Percentiles rank a stretch among this genome's conserved stretches.
phyloP scores from a whole-genome alignment of 805 yeast genomes.

The Monosporozyma yasuniensis region DNA sequence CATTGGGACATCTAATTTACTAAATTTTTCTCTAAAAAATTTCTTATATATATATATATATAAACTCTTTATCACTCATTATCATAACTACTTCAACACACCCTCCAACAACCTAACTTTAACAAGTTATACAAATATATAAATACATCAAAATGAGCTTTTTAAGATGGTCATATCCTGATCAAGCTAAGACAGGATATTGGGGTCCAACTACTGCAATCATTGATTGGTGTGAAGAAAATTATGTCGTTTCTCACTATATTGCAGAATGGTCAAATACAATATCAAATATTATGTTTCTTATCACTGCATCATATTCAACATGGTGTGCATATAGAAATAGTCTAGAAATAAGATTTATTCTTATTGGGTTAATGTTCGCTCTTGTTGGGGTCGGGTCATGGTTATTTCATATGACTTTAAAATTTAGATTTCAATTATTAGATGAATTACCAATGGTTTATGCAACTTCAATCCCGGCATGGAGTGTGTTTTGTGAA shows the following conservation, averaged over 20 bases:
- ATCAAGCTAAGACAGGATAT: conserved; percentile 45
- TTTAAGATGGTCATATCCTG: conserved; percentile 41
- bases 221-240: conserved; percentile 99
- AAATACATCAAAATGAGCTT: conserved; percentile 16
- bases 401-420: conserved; percentile 95
- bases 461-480: conserved; percentile 92
- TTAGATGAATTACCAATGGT: conserved; percentile 97
- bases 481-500: conserved; percentile 72
- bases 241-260: conserved; percentile 76
- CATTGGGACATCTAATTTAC: neutral
- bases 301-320: conserved; percentile 52
- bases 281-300: conserved; percentile 56
- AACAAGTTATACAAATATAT: conserved; percentile 45
- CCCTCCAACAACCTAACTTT: no score
- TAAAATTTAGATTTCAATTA: conserved; percentile 79
- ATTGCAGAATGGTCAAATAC: conserved; percentile 90
- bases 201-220: conserved; percentile 88
- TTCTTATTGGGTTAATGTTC: conserved; percentile 69
- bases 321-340: conserved; percentile 52
- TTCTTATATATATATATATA: no score
- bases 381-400: conserved; percentile 86
- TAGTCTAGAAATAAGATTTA: conserved; percentile 59
- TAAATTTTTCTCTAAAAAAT: no score
- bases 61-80: no score
- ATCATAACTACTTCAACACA: no score